These are phyloP conservation scores for Kwoniella newhampshirensis DNA, from an alignment of 768 basidiomycete species.

Conservation along the genomic window DNA sequence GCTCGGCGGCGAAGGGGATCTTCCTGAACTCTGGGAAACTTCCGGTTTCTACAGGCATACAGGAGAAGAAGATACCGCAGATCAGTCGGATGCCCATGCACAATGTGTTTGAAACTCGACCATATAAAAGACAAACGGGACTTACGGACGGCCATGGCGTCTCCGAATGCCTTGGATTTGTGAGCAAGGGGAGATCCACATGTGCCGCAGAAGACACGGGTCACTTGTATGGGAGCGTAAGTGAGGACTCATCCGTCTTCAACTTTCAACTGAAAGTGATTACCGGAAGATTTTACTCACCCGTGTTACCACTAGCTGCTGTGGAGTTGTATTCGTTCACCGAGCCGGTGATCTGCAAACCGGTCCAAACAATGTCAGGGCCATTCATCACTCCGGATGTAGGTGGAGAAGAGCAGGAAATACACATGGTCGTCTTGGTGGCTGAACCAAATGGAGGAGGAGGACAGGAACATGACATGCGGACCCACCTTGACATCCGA, in stretches of 20 bases:
- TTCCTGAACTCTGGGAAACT: constrained; percentile 35
- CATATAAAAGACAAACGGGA: background rate
- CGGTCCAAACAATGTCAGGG: no score
- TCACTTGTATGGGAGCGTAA: constrained; percentile 11
- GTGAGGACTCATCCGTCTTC: background rate
- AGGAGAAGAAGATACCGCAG: background rate
- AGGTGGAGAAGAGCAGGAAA: background rate
- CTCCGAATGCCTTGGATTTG: constrained; percentile 38
- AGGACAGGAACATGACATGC: no score
- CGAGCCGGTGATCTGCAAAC: constrained; percentile 23
- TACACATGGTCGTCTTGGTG: background rate
- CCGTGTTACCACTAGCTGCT: constrained; percentile 40
- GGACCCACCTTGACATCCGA: constrained; percentile 26
- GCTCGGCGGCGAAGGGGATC: constrained; percentile 36
- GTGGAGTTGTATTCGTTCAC: constrained; percentile 32
- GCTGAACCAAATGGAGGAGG: no score
- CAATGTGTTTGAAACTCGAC: background rate
- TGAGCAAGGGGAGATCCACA: constrained; percentile 40
- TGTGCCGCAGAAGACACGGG: constrained; percentile 34
- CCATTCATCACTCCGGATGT: background rate
- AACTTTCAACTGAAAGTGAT: no score
- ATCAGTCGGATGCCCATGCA: background rate
- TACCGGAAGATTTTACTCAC: no score
- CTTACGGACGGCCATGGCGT: constrained; percentile 38
- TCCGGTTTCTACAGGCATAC: constrained; percentile 30